Evolutionary conservation across 1,139 yeast genomes (phyloP).

Genomic region (Nakaseomyces delphensis): DNA sequence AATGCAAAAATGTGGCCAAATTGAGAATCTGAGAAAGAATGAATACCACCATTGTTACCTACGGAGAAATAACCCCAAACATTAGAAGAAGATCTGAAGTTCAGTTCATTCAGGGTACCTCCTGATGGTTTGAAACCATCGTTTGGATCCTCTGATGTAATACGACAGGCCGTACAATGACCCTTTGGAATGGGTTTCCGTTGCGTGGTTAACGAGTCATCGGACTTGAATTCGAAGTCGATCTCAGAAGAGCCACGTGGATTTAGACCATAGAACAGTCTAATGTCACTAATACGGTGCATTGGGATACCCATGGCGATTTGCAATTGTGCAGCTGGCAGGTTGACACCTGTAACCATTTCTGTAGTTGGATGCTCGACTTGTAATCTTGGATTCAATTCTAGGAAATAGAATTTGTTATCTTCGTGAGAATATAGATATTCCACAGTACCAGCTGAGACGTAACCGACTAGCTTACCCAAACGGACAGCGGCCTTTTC

Average conservation of each 20-base stretch:
- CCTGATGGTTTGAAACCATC: conserved; percentile 99
- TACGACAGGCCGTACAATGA: conserved; percentile 97
- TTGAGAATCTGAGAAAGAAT: conserved; percentile 95
- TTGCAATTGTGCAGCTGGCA: conserved; percentile 97
- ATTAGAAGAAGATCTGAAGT: conserved; percentile 91
- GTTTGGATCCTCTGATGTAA: conserved; percentile 97
- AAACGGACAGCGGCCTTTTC: conserved; percentile 95
- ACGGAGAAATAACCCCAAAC: conserved; percentile 99
- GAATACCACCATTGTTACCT: conserved; percentile 92
- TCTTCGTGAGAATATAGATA: conserved; percentile 89
- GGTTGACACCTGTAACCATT: conserved; percentile 96
- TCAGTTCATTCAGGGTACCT: conserved; percentile 90
- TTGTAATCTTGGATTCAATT: conserved; percentile 94
- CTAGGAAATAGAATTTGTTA: conserved; percentile 90
- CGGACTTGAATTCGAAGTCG: conserved; percentile 79
- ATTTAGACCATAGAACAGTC: conserved; percentile 88
- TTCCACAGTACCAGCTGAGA: conserved; percentile 98
- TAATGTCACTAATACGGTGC: conserved; percentile 87
- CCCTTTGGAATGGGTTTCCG: conserved; percentile 94
- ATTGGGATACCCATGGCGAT: conserved; percentile 99
- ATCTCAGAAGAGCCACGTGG: conserved; percentile 87
- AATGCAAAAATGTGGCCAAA: conserved; percentile 98
- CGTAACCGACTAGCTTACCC: conserved; percentile 94
- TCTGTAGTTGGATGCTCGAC: conserved; percentile 99
- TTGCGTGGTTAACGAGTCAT: conserved; percentile 65